These are phyloP conservation scores for Macrotyloma uniflorum DNA, from an alignment of 306 rosid genomes.

Conservation along the genomic window DNA sequence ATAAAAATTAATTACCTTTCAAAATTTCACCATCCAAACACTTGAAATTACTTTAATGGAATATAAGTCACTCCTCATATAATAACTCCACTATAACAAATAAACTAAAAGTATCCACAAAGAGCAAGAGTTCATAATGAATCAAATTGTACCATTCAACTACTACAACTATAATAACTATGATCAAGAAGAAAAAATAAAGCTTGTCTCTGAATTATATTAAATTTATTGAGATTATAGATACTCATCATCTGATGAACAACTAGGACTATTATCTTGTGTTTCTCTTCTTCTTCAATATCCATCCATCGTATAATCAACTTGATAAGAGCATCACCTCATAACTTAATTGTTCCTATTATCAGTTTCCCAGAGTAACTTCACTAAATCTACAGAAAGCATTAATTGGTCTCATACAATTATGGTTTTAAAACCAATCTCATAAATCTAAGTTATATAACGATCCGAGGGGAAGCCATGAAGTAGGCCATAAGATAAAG, in stretches of 20 bases:
- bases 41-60: not conserved
- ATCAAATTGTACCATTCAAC: not conserved
- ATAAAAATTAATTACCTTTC: no score
- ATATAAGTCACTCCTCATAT: not conserved
- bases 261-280: slow-evolving; percentile 34
- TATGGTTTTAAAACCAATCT: not conserved
- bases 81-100: not conserved
- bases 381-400: not conserved
- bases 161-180: not conserved
- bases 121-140: not conserved
- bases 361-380: slow-evolving; percentile 31
- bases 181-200: not conserved
- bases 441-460: slow-evolving; percentile 25
- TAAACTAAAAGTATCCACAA: not conserved
- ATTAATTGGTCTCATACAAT: slow-evolving; percentile 21
- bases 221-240: slow-evolving; percentile 21
- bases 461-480: slow-evolving; percentile 52
- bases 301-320: slow-evolving; percentile 27
- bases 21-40: no score
- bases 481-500: slow-evolving; percentile 77
- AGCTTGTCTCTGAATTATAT: slow-evolving; percentile 26
- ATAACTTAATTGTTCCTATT: not conserved
- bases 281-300: slow-evolving; percentile 49
- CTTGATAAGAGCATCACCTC: slow-evolving; percentile 26
- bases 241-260: not conserved